A percentile compares a stretch with the other conserved stretches of the same genome.
Conservation (phyloP, 225 moss, liverwort and hornwort genomes). For the Climacium dendroides region DNA sequence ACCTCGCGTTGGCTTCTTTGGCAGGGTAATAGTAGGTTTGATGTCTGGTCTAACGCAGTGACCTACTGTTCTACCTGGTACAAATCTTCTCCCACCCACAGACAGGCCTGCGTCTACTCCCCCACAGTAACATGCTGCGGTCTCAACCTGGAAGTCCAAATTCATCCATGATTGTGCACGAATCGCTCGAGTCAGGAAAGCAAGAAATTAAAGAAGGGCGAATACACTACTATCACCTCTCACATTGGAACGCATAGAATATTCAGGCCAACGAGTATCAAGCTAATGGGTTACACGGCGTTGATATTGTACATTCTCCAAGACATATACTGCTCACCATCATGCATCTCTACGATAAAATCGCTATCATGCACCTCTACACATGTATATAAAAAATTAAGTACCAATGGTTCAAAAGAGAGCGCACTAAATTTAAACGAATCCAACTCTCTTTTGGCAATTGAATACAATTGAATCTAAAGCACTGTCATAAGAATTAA, state of each 20-base stretch:
- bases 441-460: not conserved
- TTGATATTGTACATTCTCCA: not conserved
- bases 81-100: constrained; percentile 90
- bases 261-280: not conserved
- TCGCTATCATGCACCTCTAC: not conserved
- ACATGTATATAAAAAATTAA: not conserved
- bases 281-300: not conserved
- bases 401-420: not conserved
- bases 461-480: not conserved
- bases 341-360: not conserved
- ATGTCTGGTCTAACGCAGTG: constrained; percentile 96
- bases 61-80: constrained; percentile 76
- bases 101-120: constrained; percentile 89
- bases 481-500: not conserved
- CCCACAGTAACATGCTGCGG: constrained; percentile 97
- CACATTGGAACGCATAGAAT: not conserved
- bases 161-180: not conserved
- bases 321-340: not conserved
- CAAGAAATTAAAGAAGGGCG: not conserved
- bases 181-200: not conserved
- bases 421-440: not conserved
- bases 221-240: not conserved
- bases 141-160: constrained; percentile 73
- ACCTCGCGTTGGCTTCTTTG: constrained; percentile 77
- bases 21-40: constrained; percentile 76